Evolutionary conservation across 257 asterid genomes (phyloP).

Genomic region (Echites panduratus): DNA sequence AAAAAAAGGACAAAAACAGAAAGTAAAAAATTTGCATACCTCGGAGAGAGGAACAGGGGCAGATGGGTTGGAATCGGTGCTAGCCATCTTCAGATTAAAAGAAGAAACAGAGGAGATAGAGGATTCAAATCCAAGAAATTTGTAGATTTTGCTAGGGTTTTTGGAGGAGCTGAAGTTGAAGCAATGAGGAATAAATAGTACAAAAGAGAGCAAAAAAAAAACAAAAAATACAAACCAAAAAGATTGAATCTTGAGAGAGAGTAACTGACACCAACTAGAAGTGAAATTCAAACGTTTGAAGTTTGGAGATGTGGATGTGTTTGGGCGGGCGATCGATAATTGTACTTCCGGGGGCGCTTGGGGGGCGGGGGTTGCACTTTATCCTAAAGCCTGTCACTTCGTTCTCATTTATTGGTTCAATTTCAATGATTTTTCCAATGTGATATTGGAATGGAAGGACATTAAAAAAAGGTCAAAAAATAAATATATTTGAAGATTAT

Average conservation of each 20-base stretch:
- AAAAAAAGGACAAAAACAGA: neutral
- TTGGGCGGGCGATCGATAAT: constrained; percentile 39
- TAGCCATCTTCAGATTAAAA: constrained; percentile 36
- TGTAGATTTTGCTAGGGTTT: constrained; percentile 12
- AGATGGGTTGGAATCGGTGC: constrained; percentile 38
- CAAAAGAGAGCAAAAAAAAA: constrained; percentile 4
- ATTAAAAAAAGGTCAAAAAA: too few species aligned
- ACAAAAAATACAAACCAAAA: too few species aligned
- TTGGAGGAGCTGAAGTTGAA: neutral
- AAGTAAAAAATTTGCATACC: constrained; percentile 19
- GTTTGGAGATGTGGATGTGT: constrained; percentile 4
- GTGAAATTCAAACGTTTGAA: neutral
- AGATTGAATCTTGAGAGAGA: neutral
- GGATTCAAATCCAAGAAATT: constrained; percentile 7
- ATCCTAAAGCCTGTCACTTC: too few species aligned
- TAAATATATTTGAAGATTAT: too few species aligned
- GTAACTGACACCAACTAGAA: neutral
- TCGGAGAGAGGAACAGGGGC: constrained; percentile 34
- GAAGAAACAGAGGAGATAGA: neutral
- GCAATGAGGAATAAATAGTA: neutral
- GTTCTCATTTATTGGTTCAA: too few species aligned
- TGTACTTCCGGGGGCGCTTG: too few species aligned
- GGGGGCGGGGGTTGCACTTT: too few species aligned
- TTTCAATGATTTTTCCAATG: too few species aligned
- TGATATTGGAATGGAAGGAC: too few species aligned